Base-by-base conservation (phyloP, 495 filamentous ascomycete genomes). In the Endocarpon pusillum region DNA sequence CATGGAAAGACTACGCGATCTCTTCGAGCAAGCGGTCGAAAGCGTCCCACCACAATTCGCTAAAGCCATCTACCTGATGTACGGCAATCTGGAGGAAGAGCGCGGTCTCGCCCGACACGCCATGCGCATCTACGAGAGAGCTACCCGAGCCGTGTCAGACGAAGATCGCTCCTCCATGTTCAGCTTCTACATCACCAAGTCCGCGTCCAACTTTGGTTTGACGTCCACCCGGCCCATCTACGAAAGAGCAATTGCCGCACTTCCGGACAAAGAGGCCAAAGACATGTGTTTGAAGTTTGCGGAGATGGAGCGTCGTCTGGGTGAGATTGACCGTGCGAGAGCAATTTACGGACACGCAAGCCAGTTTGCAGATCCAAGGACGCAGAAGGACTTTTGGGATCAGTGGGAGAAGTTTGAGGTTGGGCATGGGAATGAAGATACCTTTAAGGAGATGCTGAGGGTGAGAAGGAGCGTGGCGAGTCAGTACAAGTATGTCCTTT, bases 251-350 rank as follows among this genome's bases (percentile, higher is more conserved):
- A 91, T 99, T 35, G 75, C 78, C 3, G 78, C 85, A 17, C 62
- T 99, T 19, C 89, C 91, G 0, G 91, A 99, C 52, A 76, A 72
- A 45, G 89, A 96, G 58, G 89, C 89, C 3, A 78, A 80, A 47
- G 81, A 91, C 43, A 99, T 96, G 91, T 96, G 91, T 57, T 72
- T 96, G 47, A 96, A 94, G 51, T 99, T 94, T 42, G 91, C 89
- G 6, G 89, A 99, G 51, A 96, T 96, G 91, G 89, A 99, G 64
- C 71, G 91, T 44, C 55, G 89, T 14, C 72, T 99, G 0, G 89
- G 89, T 35, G 89, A 99, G 54, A 94, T 99, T 48, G 89, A 99
- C 52, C 75, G 91, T 26, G 87, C 89, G 4, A 66, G 89, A 44
- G 84, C 84, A 4, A 94, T 99, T 39, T 99, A 87, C 46, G 89